Conservation (phyloP, 2,329 filamentous ascomycete species). For the Phaeosphaeria sp. region DNA sequence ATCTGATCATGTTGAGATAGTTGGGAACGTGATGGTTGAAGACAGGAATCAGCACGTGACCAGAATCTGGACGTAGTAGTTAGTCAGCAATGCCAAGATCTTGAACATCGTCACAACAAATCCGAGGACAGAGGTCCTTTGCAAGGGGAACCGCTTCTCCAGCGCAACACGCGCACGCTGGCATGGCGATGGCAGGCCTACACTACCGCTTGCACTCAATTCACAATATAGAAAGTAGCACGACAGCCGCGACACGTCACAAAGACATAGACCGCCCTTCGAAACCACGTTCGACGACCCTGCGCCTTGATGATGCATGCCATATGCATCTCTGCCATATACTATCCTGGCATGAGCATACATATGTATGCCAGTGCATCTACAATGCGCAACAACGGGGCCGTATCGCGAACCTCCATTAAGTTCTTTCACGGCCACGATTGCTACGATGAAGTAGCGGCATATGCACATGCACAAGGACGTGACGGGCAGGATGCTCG, state of each 20-base stretch:
- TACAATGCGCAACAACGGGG: neutral
- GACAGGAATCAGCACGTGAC: neutral
- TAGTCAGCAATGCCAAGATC: conserved; percentile 1
- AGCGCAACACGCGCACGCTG: neutral
- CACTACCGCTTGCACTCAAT: neutral
- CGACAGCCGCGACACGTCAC: neutral
- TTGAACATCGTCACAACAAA: neutral
- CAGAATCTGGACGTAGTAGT: too few relatives aligned
- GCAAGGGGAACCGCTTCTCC: neutral
- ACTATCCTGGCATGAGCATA: neutral
- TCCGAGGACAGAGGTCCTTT: neutral
- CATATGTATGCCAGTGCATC: neutral
- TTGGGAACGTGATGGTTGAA: neutral
- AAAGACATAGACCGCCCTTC: neutral
- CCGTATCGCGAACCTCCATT: neutral
- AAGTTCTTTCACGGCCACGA: neutral
- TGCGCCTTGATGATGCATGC: neutral
- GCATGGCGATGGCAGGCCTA: neutral
- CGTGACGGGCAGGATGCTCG: neutral
- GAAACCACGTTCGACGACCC: neutral
- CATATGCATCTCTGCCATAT: neutral
- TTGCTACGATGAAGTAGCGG: neutral
- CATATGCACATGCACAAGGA: neutral
- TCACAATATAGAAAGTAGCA: neutral
- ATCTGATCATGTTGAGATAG: too few relatives aligned